phyloP scores from a whole-genome alignment of 176 grass and related monocot genomes.

The Oryza punctata region DNA sequence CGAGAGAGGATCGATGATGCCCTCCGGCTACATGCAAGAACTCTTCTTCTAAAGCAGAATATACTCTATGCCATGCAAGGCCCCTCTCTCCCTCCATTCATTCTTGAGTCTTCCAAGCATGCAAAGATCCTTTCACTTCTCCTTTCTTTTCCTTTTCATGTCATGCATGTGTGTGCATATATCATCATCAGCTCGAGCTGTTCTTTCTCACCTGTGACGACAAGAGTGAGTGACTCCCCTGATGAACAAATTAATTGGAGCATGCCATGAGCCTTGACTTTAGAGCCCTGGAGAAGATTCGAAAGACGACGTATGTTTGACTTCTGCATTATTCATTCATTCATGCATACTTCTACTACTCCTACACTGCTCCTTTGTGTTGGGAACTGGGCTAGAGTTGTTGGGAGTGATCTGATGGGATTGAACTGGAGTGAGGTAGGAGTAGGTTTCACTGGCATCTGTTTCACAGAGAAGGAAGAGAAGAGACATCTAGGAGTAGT shows the following conservation, averaged over 20 bases:
- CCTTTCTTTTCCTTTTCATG: background rate
- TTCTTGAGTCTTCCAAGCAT: background rate
- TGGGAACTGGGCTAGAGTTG: slow-evolving; percentile 52
- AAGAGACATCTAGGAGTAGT: background rate
- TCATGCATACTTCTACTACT: background rate
- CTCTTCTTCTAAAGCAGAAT: slow-evolving; percentile 30
- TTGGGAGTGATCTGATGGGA: slow-evolving; percentile 49
- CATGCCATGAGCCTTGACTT: slow-evolving; percentile 36
- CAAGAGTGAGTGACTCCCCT: slow-evolving; percentile 1
- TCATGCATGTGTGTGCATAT: slow-evolving; percentile 8
- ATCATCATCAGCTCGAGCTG: slow-evolving; percentile 25
- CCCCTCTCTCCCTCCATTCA: background rate
- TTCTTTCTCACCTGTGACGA: slow-evolving; percentile 12
- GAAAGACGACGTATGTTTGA: slow-evolving; percentile 47
- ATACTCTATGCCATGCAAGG: slow-evolving; percentile 19
- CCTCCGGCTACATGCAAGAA: background rate
- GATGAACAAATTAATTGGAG: slow-evolving; percentile 40
- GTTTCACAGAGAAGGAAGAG: slow-evolving; percentile 15
- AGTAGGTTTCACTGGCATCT: slow-evolving; percentile 34
- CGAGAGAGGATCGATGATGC: slow-evolving; percentile 1
- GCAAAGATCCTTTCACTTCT: background rate
- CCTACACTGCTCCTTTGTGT: slow-evolving; percentile 19
- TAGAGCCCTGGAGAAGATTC: slow-evolving; percentile 46
- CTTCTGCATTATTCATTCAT: slow-evolving; percentile 28
- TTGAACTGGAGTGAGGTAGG: slow-evolving; percentile 38